phyloP scores from a whole-genome alignment of 1,284 basidiomycete species.

The Phellopilus nigrolimitatus region DNA sequence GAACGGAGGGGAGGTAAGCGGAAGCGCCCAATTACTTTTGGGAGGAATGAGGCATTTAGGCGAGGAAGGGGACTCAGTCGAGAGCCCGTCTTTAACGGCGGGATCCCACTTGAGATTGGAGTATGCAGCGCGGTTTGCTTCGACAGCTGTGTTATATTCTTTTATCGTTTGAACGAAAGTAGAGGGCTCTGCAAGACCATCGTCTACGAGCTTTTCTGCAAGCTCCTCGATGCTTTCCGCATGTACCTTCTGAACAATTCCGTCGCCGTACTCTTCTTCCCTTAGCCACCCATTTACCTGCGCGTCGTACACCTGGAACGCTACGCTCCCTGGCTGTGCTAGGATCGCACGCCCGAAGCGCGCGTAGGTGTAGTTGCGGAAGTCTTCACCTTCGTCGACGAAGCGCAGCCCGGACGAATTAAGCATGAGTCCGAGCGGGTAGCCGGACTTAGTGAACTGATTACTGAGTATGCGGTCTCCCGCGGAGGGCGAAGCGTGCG shows the following conservation, averaged over 20 bases:
- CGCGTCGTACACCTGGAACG: conserved; percentile 60
- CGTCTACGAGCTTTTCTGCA: conserved; percentile 40
- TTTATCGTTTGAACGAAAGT: conserved; percentile 42
- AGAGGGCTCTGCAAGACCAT: conserved; percentile 42
- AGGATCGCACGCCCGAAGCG: conserved; percentile 59
- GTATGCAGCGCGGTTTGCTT: conserved; percentile 33
- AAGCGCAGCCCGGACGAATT: conserved; percentile 60
- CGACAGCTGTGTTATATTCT: conserved; percentile 48
- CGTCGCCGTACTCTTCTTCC: conserved; percentile 60
- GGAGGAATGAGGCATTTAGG: conserved; percentile 34
- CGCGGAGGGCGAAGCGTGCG: conserved; percentile 46
- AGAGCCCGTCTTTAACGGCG: conserved; percentile 55
- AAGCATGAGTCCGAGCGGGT: conserved; percentile 65
- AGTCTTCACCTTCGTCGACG: conserved; percentile 67
- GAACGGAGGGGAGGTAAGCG: conserved; percentile 48
- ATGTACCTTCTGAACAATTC: conserved; percentile 48
- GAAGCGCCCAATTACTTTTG: conserved; percentile 59
- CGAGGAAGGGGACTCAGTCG: conserved; percentile 35
- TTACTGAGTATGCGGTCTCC: conserved; percentile 58
- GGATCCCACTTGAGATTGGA: conserved; percentile 47
- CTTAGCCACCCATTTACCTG: conserved; percentile 41
- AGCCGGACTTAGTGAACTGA: conserved; percentile 68
- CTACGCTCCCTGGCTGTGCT: conserved; percentile 51
- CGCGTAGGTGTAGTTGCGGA: conserved; percentile 67
- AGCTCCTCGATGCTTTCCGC: conserved; percentile 47